Percentiles rank a stretch among this genome's conserved stretches.
Conservation (phyloP, 345 rosid genomes). For the Abelmoschus esculentus region DNA sequence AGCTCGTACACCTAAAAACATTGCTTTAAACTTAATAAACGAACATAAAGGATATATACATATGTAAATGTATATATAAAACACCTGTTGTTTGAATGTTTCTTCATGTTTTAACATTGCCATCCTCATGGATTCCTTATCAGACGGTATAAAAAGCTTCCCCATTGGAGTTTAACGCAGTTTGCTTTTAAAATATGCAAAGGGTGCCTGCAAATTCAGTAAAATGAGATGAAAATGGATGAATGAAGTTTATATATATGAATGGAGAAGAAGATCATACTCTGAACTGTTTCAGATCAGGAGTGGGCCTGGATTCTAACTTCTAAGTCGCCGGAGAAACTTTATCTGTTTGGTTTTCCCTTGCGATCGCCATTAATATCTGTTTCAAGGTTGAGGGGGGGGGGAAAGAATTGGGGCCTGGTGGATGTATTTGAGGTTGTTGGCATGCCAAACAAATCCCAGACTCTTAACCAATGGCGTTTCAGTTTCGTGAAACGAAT, state of each 20-base stretch:
- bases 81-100: constrained; percentile 92
- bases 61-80: neutral
- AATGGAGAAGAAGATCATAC: constrained; percentile 3
- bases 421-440: no score
- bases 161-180: constrained; percentile 39
- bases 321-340: no score
- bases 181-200: no score
- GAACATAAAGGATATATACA: neutral
- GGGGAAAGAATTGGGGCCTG: no score
- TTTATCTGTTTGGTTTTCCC: no score
- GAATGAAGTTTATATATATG: neutral
- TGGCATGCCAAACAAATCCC: no score
- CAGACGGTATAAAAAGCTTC: constrained; percentile 59
- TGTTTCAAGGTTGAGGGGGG: no score
- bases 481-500: constrained; percentile 33
- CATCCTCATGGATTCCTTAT: constrained; percentile 79
- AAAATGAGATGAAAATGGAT: neutral
- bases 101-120: constrained; percentile 94
- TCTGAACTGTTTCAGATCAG: constrained; percentile 25
- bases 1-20: constrained; percentile 66
- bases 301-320: neutral
- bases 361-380: no score
- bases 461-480: constrained; percentile 39
- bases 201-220: constrained; percentile 17
- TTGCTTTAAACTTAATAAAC: neutral